Base-by-base conservation (phyloP, 805 yeast genomes). In the Candida golubevii region DNA sequence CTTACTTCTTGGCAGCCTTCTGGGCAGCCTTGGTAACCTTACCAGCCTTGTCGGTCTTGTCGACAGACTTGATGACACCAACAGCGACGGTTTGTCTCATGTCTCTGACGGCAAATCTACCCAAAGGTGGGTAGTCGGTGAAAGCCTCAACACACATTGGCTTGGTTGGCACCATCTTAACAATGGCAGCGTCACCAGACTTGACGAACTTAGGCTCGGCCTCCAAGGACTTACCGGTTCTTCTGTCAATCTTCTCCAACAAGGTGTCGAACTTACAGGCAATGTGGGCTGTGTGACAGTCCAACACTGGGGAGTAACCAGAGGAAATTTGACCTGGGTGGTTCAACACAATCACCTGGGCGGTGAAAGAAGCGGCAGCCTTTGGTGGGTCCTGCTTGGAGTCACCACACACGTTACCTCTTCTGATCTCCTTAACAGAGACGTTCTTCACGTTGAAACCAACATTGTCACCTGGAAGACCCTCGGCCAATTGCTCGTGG, bases 31-130 rank as follows among this genome's bases (percentile, higher is more conserved):
- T 88, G 89, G 96, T 87, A 66, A 87, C 93, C 89, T 88, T 87
- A 77, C 88, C 90, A 67, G 88, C 87, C 75, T 75, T 77, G 76
- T 81, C 84, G 60, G 86, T 68, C 85, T 88, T 88, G 67, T 79
- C 95, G 64, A 88, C 96, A 57, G 88, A 75, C 84, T 91, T 91
- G 86, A 91, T 86, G 71, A 90, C 96, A 87, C 97, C 97, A 72
- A 90, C 97, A 72, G 97, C 97, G 67, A 90, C 97, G 65, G 97
- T 90, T 80, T 89, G 97, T 86, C 97, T 87, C 97, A 89, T 89
- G 79, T 89, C 97, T 86, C 97, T 90, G 82, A 89, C 97, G 72
- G 73, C 73, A 65, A 67, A 67, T 63, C 72, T 63, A 61, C 71
- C 72, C 59, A 66, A 67, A 58, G 72, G 72, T 61, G 72, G 72